Conservation (phyloP, 768 basidiomycete species). For the Tulasnella sp. region DNA sequence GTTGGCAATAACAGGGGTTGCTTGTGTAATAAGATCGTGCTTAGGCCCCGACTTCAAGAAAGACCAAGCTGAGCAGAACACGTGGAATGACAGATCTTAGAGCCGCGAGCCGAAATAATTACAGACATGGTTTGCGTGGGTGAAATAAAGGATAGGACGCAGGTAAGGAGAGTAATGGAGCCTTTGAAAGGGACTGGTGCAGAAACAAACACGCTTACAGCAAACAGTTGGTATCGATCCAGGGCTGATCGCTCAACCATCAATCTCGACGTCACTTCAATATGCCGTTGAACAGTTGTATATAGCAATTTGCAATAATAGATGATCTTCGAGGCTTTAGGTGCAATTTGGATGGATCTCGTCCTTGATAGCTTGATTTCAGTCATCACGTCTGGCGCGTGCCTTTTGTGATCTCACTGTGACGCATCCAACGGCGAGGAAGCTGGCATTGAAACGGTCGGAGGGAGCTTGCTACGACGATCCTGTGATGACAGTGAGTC, state of each 20-base stretch:
- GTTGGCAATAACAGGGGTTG: not conserved
- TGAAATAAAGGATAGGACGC: no score
- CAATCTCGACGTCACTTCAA: not conserved
- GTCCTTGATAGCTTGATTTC: not conserved
- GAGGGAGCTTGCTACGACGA: not conserved
- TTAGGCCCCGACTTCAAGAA: not conserved
- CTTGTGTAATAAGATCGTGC: not conserved
- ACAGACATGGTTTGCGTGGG: no score
- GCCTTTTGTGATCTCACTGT: not conserved
- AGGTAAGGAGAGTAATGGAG: no score
- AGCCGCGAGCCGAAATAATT: no score
- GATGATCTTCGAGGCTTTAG: no score
- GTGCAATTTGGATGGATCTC: not conserved
- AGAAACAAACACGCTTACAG: not conserved
- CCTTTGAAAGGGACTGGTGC: not conserved
- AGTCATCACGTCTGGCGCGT: not conserved
- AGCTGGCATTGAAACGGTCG: not conserved
- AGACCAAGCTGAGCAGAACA: no score
- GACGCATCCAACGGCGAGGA: not conserved
- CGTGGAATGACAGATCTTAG: no score
- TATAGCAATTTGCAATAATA: not conserved
- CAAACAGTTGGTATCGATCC: not conserved
- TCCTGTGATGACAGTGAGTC: not conserved
- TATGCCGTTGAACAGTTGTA: not conserved
- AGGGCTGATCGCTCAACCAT: not conserved